Conservation (phyloP, 108 stramenopile species). For the Skeletonema marinoi region DNA sequence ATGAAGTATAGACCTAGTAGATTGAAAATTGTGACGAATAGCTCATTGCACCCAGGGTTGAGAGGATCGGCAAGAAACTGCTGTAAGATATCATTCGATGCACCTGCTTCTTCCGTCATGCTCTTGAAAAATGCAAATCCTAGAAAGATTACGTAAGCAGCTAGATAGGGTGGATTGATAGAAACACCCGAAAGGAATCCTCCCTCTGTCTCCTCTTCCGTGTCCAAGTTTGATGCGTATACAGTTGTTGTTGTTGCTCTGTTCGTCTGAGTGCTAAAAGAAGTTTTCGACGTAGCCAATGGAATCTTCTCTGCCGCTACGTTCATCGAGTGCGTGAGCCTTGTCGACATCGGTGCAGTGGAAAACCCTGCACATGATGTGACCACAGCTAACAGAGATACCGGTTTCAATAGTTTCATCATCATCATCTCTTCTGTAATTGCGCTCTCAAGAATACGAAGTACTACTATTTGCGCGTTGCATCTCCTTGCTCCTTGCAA, state of each 20-base stretch:
- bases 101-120: constrained; percentile 26
- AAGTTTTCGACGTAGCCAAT: not conserved
- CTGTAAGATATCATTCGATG: constrained; percentile 49
- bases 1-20: constrained; percentile 54
- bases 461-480: too few species aligned
- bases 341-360: not conserved
- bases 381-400: not conserved
- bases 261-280: not conserved
- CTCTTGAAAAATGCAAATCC: constrained; percentile 26
- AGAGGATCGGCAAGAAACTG: constrained; percentile 57
- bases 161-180: constrained; percentile 47
- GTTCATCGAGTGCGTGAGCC: not conserved
- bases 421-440: not conserved
- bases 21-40: constrained; percentile 70
- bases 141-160: constrained; percentile 46
- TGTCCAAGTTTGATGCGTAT: not conserved
- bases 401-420: not conserved
- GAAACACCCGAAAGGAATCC: constrained; percentile 8
- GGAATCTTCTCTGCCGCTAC: not conserved
- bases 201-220: constrained; percentile 2
- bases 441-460: too few species aligned
- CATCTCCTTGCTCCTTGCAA: too few species aligned
- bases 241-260: not conserved
- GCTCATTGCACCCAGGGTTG: constrained; percentile 60
- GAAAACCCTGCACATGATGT: not conserved